Conservation (phyloP, 2,329 filamentous ascomycete species). For the Cordyceps cateniannulata region DNA sequence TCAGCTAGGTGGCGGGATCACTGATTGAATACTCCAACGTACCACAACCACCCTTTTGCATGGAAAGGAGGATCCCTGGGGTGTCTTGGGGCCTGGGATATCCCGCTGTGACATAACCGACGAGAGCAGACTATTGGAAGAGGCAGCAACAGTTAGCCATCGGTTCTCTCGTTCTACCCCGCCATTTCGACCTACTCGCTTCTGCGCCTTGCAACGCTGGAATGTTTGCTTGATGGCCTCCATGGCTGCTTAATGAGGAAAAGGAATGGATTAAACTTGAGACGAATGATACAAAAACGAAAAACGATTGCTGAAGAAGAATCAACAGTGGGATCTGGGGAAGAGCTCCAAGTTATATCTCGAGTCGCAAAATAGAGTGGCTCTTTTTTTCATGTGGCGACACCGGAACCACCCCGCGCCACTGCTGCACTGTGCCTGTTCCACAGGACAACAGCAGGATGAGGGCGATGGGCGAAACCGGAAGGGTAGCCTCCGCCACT, state of each 20-base stretch:
- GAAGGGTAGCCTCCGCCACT: constrained; percentile 12
- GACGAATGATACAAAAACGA: not conserved
- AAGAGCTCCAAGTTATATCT: not conserved
- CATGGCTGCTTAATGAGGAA: constrained; percentile 33
- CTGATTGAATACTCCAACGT: constrained; percentile 25
- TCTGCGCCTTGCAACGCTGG: constrained; percentile 52
- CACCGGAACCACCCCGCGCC: constrained; percentile 6
- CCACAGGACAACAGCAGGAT: not conserved
- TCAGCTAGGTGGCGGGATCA: not conserved
- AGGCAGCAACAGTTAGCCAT: constrained; percentile 18
- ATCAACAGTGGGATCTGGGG: not conserved
- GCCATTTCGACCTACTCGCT: constrained; percentile 39
- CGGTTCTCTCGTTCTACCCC: not conserved
- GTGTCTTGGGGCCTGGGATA: constrained; percentile 80
- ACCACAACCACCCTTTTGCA: constrained; percentile 92
- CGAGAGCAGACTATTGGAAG: constrained; percentile 63
- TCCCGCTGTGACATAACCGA: constrained; percentile 94
- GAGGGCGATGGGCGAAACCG: constrained; percentile 6
- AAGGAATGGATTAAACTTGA: not conserved
- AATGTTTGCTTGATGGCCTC: constrained; percentile 55
- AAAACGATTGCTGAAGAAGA: not conserved
- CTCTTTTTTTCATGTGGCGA: constrained; percentile 5
- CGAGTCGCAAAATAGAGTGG: not conserved
- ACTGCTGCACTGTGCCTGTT: not conserved
- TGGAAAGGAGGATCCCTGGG: constrained; percentile 73